Percentiles rank a stretch among this genome's conserved stretches.
phyloP scores from a whole-genome alignment of 768 basidiomycete species.

The Lentinus brumalis region DNA sequence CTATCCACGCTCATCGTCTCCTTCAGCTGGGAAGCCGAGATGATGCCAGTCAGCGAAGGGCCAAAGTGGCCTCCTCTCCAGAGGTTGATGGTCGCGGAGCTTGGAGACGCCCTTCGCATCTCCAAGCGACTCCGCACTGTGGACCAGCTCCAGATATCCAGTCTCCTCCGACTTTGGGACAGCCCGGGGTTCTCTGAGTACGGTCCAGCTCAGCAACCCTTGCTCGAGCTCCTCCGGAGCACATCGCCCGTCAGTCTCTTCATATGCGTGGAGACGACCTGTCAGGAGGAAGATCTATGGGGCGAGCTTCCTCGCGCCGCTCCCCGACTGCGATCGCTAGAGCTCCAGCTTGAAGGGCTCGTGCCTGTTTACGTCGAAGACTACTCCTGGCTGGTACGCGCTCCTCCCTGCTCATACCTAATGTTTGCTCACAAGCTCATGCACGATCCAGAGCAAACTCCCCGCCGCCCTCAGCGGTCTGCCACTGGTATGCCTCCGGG shows the following conservation, averaged over 20 bases:
- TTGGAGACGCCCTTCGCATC: neutral
- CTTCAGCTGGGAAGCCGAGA: neutral
- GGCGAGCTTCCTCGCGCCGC: neutral
- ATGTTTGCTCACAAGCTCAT: neutral
- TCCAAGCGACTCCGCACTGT: neutral
- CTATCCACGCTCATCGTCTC: neutral
- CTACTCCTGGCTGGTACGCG: constrained; percentile 2
- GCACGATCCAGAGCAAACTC: neutral
- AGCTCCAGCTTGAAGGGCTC: neutral
- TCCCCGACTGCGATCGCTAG: constrained; percentile 2
- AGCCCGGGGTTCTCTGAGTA: neutral
- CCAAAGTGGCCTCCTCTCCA: neutral
- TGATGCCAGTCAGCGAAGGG: neutral
- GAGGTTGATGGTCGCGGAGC: constrained; percentile 1
- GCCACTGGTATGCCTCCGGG: neutral
- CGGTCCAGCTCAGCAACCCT: neutral
- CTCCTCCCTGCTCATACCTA: neutral
- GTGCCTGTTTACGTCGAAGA: neutral
- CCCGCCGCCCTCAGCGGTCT: neutral
- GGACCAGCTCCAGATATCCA: constrained; percentile 5
- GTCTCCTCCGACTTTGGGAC: neutral
- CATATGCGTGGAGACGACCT: neutral
- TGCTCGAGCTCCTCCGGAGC: constrained; percentile 1
- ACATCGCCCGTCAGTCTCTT: constrained; percentile 5
- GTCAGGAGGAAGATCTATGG: neutral